Conservation (phyloP, 345 rosid species). For the Corchorus capsularis region DNA sequence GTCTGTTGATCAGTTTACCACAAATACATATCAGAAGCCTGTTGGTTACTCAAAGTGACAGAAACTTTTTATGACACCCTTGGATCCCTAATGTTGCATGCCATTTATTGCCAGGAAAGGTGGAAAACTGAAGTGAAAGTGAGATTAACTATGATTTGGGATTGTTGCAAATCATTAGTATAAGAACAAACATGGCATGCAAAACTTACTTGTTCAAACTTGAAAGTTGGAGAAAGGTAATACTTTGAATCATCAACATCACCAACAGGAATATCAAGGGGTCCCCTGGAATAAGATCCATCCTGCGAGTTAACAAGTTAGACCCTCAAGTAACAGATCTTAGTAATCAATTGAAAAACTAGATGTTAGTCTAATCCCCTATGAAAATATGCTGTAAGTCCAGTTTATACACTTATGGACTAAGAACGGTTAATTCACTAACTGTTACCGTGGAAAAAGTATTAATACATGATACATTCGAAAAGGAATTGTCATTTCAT, state of each 20-base stretch:
- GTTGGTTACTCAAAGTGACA: background rate
- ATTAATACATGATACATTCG: background rate
- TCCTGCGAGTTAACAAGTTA: conserved; percentile 48
- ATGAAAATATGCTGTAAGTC: no score
- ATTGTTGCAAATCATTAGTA: background rate
- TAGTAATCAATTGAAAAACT: background rate
- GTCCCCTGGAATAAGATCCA: conserved; percentile 94
- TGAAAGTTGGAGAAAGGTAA: conserved; percentile 71
- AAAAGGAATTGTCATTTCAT: background rate
- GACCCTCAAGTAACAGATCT: background rate
- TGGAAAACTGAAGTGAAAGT: background rate
- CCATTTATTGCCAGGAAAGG: background rate
- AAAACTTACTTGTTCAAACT: conserved; percentile 78
- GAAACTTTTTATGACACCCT: background rate
- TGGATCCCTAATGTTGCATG: background rate
- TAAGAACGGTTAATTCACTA: no score
- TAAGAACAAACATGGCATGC: background rate
- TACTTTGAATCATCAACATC: conserved; percentile 61
- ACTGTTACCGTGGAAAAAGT: no score
- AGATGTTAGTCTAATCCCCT: no score
- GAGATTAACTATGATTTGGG: background rate
- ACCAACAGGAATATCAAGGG: conserved; percentile 68
- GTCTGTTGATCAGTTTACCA: no score
- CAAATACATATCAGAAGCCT: background rate
- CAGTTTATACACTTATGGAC: no score